Evolutionary conservation across 1,284 basidiomycete genomes (phyloP).

Genomic region (Cryptococcus sp.): DNA sequence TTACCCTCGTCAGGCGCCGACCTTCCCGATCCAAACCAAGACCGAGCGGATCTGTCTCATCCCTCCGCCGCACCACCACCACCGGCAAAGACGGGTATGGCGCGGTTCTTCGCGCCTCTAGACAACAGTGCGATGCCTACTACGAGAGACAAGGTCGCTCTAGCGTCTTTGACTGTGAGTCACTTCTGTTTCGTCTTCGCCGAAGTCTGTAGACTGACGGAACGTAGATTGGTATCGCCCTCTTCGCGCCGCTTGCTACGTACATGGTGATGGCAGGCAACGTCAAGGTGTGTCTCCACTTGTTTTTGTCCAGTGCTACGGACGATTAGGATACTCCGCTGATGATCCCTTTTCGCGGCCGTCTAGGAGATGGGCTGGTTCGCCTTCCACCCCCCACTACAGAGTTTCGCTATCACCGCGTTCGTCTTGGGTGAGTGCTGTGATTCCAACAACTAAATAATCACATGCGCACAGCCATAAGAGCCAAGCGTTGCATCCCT

Average conservation of each 20-base stretch:
- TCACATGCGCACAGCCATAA: not conserved
- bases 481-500: too few species aligned
- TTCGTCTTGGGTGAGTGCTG: conserved; percentile 36
- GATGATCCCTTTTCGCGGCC: not conserved
- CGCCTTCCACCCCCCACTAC: conserved; percentile 47
- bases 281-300: not conserved
- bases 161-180: conserved; percentile 14
- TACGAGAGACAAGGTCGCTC: conserved; percentile 18
- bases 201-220: not conserved
- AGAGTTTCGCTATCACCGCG: conserved; percentile 42
- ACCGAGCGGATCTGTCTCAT: too few species aligned
- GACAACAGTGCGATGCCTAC: conserved; percentile 18
- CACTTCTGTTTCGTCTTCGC: too few species aligned
- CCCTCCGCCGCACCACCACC: not conserved
- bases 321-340: not conserved
- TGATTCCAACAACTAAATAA: not conserved
- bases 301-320: not conserved
- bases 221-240: conserved; percentile 26
- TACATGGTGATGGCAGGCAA: not conserved
- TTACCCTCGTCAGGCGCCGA: conserved; percentile 10
- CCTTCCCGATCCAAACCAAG: conserved; percentile 1
- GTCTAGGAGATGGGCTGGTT: conserved; percentile 39
- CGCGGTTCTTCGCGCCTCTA: not conserved
- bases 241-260: not conserved
- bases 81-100: not conserved